phyloP scores from a whole-genome alignment of 2,329 filamentous ascomycete species.

The Aureobasidium sp. region DNA sequence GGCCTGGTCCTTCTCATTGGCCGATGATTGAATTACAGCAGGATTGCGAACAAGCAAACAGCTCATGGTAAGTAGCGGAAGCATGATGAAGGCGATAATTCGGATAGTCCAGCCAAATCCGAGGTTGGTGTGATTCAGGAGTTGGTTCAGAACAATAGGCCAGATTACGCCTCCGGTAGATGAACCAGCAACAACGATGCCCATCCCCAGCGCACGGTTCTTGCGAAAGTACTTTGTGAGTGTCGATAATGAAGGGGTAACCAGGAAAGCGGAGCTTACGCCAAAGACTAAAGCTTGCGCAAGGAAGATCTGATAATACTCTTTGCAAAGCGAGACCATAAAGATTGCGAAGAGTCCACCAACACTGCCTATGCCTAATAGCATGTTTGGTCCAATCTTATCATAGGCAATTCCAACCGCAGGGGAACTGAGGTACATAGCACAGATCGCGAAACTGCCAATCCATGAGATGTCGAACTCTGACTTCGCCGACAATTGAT shows the following conservation, averaged over 20 bases:
- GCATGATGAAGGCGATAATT: slow-evolving; percentile 42
- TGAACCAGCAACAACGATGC: slow-evolving; percentile 38
- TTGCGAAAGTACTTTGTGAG: slow-evolving; percentile 39
- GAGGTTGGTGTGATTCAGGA: slow-evolving; percentile 38
- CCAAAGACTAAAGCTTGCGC: slow-evolving; percentile 41
- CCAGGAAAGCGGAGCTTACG: slow-evolving; percentile 31
- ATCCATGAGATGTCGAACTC: slow-evolving; percentile 24
- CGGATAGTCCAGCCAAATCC: slow-evolving; percentile 48
- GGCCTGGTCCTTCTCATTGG: background rate
- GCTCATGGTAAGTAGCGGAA: slow-evolving; percentile 33
- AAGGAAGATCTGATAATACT: slow-evolving; percentile 47
- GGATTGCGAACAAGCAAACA: slow-evolving; percentile 1
- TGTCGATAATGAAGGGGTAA: slow-evolving; percentile 37
- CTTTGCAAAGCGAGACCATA: slow-evolving; percentile 35
- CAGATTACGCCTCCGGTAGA: slow-evolving; percentile 44
- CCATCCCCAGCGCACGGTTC: slow-evolving; percentile 38
- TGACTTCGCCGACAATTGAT: slow-evolving; percentile 15
- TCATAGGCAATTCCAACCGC: slow-evolving; percentile 23
- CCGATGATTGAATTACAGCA: background rate
- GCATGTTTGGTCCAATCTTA: slow-evolving; percentile 18
- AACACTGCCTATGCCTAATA: background rate
- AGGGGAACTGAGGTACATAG: slow-evolving; percentile 20
- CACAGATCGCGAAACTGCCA: slow-evolving; percentile 20
- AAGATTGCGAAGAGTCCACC: slow-evolving; percentile 27
- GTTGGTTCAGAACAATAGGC: slow-evolving; percentile 38